phyloP scores from a whole-genome alignment of 116 monocot species.

The Papilionanthe hybrid region DNA sequence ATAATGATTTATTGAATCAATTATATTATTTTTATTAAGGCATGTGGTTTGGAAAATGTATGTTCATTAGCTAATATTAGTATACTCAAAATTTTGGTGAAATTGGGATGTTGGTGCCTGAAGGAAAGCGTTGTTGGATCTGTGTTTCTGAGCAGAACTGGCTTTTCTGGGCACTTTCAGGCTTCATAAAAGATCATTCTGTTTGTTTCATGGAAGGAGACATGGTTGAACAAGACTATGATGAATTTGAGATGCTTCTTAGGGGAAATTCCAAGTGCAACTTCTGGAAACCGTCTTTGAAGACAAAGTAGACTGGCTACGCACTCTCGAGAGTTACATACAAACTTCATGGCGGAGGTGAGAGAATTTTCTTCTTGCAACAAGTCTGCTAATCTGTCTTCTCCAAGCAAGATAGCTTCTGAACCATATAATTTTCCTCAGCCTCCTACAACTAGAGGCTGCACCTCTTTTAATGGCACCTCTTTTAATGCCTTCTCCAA shows the following conservation, averaged over 20 bases:
- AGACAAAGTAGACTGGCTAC: no score
- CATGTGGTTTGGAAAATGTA: not conserved
- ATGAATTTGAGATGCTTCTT: constrained; percentile 24
- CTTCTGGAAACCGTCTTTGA: constrained; percentile 12
- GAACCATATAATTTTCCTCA: constrained; percentile 12
- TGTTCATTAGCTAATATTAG: not conserved
- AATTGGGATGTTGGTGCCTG: not conserved
- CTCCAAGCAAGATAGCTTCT: not conserved
- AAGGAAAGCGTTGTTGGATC: constrained; percentile 6
- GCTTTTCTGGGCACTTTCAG: not conserved
- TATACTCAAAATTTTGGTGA: not conserved
- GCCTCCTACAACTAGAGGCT: not conserved
- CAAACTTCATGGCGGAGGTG: no score
- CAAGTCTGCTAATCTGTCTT: not conserved
- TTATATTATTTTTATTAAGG: not conserved
- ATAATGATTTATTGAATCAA: not conserved
- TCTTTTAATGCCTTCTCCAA: not conserved
- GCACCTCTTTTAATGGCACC: not conserved
- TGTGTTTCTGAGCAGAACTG: constrained; percentile 11
- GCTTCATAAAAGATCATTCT: not conserved
- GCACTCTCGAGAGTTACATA: not conserved
- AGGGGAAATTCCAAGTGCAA: constrained; percentile 16
- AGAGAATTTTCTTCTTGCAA: not conserved
- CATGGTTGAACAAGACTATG: not conserved
- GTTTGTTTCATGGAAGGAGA: constrained; percentile 22